These are phyloP conservation scores for Diplodia intermedia DNA, from an alignment of 2,329 filamentous ascomycete genomes.

Conservation along the genomic window DNA sequence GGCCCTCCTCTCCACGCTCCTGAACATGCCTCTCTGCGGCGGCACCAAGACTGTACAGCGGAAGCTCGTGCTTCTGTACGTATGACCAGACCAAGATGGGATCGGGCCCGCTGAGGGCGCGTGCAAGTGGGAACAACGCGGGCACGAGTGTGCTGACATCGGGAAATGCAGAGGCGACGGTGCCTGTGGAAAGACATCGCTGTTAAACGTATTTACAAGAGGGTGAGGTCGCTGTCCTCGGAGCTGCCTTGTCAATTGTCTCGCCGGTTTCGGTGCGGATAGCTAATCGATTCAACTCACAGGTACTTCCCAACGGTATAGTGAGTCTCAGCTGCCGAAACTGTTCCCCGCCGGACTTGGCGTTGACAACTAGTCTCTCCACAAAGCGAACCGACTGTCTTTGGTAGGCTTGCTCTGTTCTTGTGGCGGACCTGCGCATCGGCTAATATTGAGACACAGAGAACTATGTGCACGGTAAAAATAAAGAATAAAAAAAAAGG, in stretches of 20 bases:
- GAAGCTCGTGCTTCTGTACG: slow-evolving; percentile 92
- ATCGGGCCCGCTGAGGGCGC: slow-evolving; percentile 27
- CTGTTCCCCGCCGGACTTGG: not conserved
- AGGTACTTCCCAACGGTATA: slow-evolving; percentile 98
- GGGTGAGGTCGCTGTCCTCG: slow-evolving; percentile 64
- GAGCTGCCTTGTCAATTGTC: slow-evolving; percentile 36
- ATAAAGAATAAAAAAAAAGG: not conserved
- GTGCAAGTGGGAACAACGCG: slow-evolving; percentile 37
- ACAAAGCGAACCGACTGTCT: slow-evolving; percentile 85
- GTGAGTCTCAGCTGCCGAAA: slow-evolving; percentile 54
- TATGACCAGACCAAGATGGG: slow-evolving; percentile 40
- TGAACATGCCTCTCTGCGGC: slow-evolving; percentile 57
- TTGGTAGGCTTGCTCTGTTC: slow-evolving; percentile 58
- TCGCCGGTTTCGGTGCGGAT: slow-evolving; percentile 25
- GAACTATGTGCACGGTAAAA: slow-evolving; percentile 94
- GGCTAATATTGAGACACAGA: slow-evolving; percentile 59
- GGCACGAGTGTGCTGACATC: slow-evolving; percentile 29
- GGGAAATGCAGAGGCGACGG: slow-evolving; percentile 76
- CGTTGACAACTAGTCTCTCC: slow-evolving; percentile 20
- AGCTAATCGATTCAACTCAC: slow-evolving; percentile 36
- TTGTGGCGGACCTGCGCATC: not conserved
- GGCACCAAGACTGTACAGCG: slow-evolving; percentile 80
- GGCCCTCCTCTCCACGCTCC: slow-evolving; percentile 28
- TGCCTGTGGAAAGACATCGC: slow-evolving; percentile 94
- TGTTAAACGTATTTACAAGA: slow-evolving; percentile 98